Conservation (phyloP, 495 filamentous ascomycete species). For the Lichenothelia convexa region DNA sequence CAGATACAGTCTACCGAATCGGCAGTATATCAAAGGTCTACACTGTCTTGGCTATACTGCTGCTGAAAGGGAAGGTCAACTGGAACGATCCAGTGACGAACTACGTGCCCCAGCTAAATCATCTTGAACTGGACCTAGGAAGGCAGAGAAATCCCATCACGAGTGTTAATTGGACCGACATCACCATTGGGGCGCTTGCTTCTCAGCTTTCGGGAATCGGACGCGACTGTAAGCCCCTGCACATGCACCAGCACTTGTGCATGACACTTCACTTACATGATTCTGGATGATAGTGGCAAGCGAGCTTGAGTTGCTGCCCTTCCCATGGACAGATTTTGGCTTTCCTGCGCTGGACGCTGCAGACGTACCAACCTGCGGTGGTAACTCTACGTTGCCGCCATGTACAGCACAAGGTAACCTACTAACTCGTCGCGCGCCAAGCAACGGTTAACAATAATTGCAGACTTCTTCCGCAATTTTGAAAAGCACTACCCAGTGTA, state of each 20-base stretch:
- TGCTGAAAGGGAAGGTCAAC: slow-evolving; percentile 22
- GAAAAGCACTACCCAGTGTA: slow-evolving; percentile 29
- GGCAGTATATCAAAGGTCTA: slow-evolving; percentile 34
- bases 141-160: slow-evolving; percentile 8
- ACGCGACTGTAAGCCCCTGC: slow-evolving; percentile 23
- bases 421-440: slow-evolving; percentile 9
- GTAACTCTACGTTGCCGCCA: slow-evolving; percentile 5
- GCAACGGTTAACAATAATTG: slow-evolving; percentile 4
- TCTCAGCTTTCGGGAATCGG: slow-evolving; percentile 25
- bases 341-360: slow-evolving; percentile 5
- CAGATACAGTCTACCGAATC: slow-evolving; percentile 28
- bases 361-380: slow-evolving; percentile 4
- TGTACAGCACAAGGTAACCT: slow-evolving; percentile 20
- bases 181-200: slow-evolving; percentile 27
- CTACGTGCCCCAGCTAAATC: slow-evolving; percentile 34
- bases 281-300: no score
- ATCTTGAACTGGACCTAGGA: slow-evolving; percentile 1
- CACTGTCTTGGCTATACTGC: slow-evolving; percentile 27
- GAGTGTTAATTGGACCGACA: slow-evolving; percentile 25
- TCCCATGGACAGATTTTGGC: not conserved
- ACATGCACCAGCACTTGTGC: no score
- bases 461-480: slow-evolving; percentile 36
- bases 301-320: no score
- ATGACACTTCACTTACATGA: no score
- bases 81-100: slow-evolving; percentile 30